A percentile compares a stretch with the other conserved stretches of the same genome.
Evolutionary conservation across 768 basidiomycete genomes (phyloP).

Genomic region (Suillus luteus): DNA sequence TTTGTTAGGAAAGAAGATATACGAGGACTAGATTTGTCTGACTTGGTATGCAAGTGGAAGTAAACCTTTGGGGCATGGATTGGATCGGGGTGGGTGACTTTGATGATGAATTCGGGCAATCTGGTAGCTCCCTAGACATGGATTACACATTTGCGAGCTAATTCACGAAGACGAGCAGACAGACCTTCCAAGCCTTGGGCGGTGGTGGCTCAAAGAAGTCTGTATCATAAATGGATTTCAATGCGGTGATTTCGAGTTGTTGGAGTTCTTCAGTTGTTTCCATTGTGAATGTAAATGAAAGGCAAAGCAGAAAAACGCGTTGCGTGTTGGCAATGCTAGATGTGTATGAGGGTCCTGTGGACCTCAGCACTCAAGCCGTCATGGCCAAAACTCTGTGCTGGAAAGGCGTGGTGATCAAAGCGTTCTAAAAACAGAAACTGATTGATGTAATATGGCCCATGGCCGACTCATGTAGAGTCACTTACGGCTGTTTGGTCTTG

Average conservation of each 20-base stretch:
- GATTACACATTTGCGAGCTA: conserved; percentile 8
- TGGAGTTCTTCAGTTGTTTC: conserved; percentile 72
- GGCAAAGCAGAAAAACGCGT: conserved; percentile 24
- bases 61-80: conserved; percentile 57
- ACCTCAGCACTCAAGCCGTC: conserved; percentile 78
- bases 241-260: conserved; percentile 71
- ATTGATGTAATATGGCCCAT: background rate
- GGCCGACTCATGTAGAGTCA: conserved; percentile 3
- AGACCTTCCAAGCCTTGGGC: conserved; percentile 83
- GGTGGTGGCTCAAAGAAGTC: conserved; percentile 75
- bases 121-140: conserved; percentile 59
- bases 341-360: conserved; percentile 61
- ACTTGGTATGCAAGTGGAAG: conserved; percentile 75
- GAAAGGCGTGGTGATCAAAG: conserved; percentile 7
- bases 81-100: conserved; percentile 65
- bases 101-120: conserved; percentile 76
- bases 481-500: background rate
- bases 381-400: conserved; percentile 39
- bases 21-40: conserved; percentile 22
- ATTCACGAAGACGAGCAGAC: conserved; percentile 15
- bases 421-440: conserved; percentile 2
- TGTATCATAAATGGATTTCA: conserved; percentile 79
- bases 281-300: conserved; percentile 44
- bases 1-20: conserved; percentile 6
- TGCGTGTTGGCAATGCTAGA: conserved; percentile 47